A percentile compares a stretch with the other conserved stretches of the same genome.
Evolutionary conservation across 2,329 filamentous ascomycete species (phyloP).

Genomic region (Phaeosphaeria sp.): DNA sequence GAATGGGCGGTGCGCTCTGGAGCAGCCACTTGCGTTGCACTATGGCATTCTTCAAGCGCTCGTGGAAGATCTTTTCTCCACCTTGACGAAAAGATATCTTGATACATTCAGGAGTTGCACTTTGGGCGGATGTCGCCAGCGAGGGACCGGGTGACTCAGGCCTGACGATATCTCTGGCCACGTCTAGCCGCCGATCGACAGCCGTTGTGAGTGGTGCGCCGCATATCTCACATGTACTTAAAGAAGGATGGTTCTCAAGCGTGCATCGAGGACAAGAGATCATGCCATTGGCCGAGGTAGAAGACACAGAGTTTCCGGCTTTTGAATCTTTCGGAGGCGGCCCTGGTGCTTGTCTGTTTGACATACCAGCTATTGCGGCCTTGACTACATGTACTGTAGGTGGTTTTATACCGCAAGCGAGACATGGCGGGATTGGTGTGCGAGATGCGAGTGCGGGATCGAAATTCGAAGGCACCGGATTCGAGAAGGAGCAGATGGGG

Average conservation of each 20-base stretch:
- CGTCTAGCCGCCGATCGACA: constrained; percentile 51
- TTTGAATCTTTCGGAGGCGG: constrained; percentile 41
- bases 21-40: constrained; percentile 96
- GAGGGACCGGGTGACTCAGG: constrained; percentile 81
- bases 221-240: constrained; percentile 89
- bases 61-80: constrained; percentile 88
- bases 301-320: constrained; percentile 40
- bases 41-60: constrained; percentile 84
- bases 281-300: constrained; percentile 17
- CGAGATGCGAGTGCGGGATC: constrained; percentile 81
- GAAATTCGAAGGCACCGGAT: constrained; percentile 91
- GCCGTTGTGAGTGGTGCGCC: constrained; percentile 73
- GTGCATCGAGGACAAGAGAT: constrained; percentile 82
- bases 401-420: constrained; percentile 94
- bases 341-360: constrained; percentile 56
- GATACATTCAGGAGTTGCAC: constrained; percentile 74
- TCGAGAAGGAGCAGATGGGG: constrained; percentile 93
- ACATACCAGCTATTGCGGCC: constrained; percentile 79
- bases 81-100: constrained; percentile 92
- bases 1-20: constrained; percentile 86
- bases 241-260: constrained; percentile 88
- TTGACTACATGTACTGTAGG: constrained; percentile 83
- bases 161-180: constrained; percentile 52
- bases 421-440: constrained; percentile 82
- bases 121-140: constrained; percentile 56